Conservation (phyloP, 805 yeast species). For the Monosporozyma siamensis region DNA sequence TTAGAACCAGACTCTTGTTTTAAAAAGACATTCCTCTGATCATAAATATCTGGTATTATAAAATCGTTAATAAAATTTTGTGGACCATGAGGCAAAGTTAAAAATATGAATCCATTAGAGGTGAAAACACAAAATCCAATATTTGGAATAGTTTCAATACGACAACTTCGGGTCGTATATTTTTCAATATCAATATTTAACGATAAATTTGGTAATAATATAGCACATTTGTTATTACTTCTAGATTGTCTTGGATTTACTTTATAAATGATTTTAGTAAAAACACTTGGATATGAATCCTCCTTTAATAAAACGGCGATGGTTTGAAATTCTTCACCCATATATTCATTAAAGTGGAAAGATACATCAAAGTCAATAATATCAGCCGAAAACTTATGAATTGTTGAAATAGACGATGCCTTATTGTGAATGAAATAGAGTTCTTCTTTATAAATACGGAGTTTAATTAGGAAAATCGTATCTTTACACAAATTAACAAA, state of each 20-base stretch:
- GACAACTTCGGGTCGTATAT: neutral
- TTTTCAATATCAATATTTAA: neutral
- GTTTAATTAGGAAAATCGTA: conserved; percentile 8
- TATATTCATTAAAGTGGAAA: conserved; percentile 10
- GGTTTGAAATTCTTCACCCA: conserved; percentile 11
- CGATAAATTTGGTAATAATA: conserved; percentile 2
- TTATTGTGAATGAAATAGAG: conserved; percentile 8
- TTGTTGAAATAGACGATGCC: conserved; percentile 1
- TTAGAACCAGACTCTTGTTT: neutral
- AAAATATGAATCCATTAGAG: conserved; percentile 7
- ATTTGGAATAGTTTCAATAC: conserved; percentile 13
- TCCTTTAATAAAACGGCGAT: conserved; percentile 9
- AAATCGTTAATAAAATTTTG: conserved; percentile 12
- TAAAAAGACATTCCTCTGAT: conserved; percentile 3
- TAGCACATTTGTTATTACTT: conserved; percentile 3
- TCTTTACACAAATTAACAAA: conserved; percentile 11
- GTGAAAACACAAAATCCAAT: conserved; percentile 18
- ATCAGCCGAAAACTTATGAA: conserved; percentile 7
- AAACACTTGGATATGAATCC: conserved; percentile 1
- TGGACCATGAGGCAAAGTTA: conserved; percentile 12
- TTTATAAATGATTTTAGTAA: conserved; percentile 9
- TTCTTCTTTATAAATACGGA: conserved; percentile 2
- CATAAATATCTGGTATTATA: conserved; percentile 3
- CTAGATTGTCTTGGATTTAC: neutral
- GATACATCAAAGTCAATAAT: conserved; percentile 10